These are phyloP conservation scores for Trichoderma asperellum DNA, from an alignment of 2,329 filamentous ascomycete species.

Conservation along the genomic window DNA sequence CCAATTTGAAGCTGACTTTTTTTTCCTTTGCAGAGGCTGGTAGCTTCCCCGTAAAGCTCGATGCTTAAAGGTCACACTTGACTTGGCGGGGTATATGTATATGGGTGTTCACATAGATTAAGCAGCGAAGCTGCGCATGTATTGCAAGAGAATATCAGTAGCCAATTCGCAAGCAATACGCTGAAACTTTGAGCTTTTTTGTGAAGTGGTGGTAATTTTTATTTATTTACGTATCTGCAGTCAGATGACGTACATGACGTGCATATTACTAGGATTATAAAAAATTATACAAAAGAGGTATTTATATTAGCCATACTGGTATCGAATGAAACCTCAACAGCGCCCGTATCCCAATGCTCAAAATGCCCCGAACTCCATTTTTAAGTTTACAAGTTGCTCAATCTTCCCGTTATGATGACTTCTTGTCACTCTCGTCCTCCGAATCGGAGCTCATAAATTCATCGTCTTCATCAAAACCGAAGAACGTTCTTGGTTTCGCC, in stretches of 20 bases:
- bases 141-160: slow-evolving; percentile 41
- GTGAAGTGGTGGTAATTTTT: neutral
- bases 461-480: slow-evolving; percentile 80
- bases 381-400: neutral
- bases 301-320: slow-evolving; percentile 6
- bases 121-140: slow-evolving; percentile 45
- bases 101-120: slow-evolving; percentile 38
- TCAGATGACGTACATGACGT: slow-evolving; percentile 23
- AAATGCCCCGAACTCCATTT: slow-evolving; percentile 22
- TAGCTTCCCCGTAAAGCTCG: slow-evolving; percentile 69
- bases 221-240: neutral
- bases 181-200: slow-evolving; percentile 31
- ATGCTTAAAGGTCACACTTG: slow-evolving; percentile 52
- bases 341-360: neutral
- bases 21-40: slow-evolving; percentile 57
- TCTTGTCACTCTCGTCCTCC: slow-evolving; percentile 43
- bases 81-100: slow-evolving; percentile 31
- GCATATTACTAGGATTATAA: neutral
- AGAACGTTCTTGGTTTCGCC: slow-evolving; percentile 58
- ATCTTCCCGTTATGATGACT: slow-evolving; percentile 2
- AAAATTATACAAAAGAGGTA: neutral
- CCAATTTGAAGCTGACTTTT: slow-evolving; percentile 30
- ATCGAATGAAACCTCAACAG: slow-evolving; percentile 3
- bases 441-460: slow-evolving; percentile 69
- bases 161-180: slow-evolving; percentile 35